Conservation (phyloP, 1,284 basidiomycete genomes). For the Ustilago lituana region DNA sequence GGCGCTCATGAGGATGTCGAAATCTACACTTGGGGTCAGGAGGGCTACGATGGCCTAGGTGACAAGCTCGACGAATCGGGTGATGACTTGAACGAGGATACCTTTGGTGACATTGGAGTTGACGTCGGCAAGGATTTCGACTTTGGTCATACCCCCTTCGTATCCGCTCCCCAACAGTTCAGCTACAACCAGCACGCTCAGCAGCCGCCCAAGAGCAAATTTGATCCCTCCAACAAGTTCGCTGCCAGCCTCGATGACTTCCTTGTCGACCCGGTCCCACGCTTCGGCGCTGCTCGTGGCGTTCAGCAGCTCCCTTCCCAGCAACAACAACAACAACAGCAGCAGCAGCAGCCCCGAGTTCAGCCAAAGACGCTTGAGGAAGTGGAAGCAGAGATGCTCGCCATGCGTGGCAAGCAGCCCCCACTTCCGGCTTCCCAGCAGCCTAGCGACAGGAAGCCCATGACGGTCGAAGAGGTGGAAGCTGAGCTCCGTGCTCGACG, state of each 20-base stretch:
- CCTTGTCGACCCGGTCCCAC: constrained; percentile 55
- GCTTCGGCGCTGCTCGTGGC: constrained; percentile 43
- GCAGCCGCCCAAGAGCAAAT: constrained; percentile 37
- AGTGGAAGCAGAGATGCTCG: constrained; percentile 68
- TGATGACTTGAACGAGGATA: constrained; percentile 76
- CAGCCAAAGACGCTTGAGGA: constrained; percentile 66
- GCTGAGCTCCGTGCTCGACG: constrained; percentile 73
- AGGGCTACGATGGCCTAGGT: constrained; percentile 87
- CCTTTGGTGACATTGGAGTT: constrained; percentile 76
- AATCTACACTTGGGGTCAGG: constrained; percentile 86
- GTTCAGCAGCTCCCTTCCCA: constrained; percentile 25
- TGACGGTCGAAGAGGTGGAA: constrained; percentile 92
- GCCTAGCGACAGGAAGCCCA: constrained; percentile 69
- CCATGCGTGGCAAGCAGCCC: constrained; percentile 41
- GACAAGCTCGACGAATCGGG: constrained; percentile 79
- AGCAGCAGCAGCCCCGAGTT: constrained; percentile 40
- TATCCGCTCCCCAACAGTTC: constrained; percentile 16
- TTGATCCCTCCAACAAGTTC: constrained; percentile 52
- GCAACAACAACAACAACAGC: constrained; percentile 12
- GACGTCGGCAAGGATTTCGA: constrained; percentile 82
- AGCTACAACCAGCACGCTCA: constrained; percentile 10
- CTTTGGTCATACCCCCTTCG: constrained; percentile 72
- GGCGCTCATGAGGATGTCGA: constrained; percentile 78
- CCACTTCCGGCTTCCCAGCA: constrained; percentile 39
- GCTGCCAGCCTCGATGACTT: constrained; percentile 66